Percentiles rank a stretch among this genome's conserved stretches.
These are phyloP conservation scores for Parietaria judaica DNA, from an alignment of 306 rosid species.

Conservation along the genomic window DNA sequence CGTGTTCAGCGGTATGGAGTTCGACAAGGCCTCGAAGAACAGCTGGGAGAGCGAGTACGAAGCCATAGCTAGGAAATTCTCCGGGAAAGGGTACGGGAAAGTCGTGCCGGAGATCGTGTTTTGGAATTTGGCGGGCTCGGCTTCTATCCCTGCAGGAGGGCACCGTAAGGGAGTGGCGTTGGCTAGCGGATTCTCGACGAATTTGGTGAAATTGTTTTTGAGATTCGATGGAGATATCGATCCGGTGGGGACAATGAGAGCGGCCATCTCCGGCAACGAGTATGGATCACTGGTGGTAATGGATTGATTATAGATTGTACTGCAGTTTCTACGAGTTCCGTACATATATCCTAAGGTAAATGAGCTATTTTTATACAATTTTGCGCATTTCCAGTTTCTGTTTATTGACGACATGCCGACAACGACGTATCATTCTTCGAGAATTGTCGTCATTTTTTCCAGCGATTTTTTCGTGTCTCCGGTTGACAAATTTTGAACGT, in stretches of 20 bases:
- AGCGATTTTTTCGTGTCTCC: no score
- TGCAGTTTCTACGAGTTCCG: not conserved
- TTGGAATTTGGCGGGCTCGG: conserved; percentile 55
- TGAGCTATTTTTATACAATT: no score
- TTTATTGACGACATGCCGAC: no score
- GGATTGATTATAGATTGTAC: not conserved
- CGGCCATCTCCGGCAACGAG: conserved; percentile 9
- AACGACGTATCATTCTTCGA: no score
- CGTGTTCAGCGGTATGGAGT: conserved; percentile 73
- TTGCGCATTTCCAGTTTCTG: no score
- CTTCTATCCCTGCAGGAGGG: conserved; percentile 37
- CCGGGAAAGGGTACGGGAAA: conserved; percentile 38
- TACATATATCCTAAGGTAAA: not conserved
- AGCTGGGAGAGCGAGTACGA: conserved; percentile 64
- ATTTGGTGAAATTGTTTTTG: conserved; percentile 47
- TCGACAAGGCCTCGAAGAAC: conserved; percentile 33
- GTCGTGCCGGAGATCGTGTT: conserved; percentile 60
- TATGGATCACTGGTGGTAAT: conserved; percentile 1
- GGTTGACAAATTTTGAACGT: no score
- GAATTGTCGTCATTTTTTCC: no score
- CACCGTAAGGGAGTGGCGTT: conserved; percentile 54
- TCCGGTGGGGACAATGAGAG: not conserved
- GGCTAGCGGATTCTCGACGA: conserved; percentile 65
- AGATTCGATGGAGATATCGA: conserved; percentile 29
- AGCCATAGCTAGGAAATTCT: conserved; percentile 39